Evolutionary conservation across 495 filamentous ascomycete genomes (phyloP), one percentile per base, ranked within the genome.

Genomic region (Talaromyces thailandensis): DNA sequence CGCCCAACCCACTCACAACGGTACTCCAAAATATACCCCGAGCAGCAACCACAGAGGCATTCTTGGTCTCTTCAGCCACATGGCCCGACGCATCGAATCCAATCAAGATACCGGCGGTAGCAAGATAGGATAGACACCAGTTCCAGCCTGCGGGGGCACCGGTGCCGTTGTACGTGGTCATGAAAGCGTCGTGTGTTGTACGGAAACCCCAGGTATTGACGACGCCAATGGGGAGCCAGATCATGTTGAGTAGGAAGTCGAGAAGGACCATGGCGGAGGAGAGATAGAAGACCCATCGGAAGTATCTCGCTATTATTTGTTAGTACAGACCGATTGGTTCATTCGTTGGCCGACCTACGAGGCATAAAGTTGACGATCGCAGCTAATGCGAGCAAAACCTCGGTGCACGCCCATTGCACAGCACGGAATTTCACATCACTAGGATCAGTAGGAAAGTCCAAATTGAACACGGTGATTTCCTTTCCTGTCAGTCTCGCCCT

Each of bases 81-180:
- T 84, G 81, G 18, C 80, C 81, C 14, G 77, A 77, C 8, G 82
- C 82, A 67, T 84, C 82, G 56, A 83, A 84, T 48, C 82, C 82
- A 53, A 84, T 82, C 63, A 84, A 65, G 59, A 84, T 81, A 62
- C 81, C 81, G n/a, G 81, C 81, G 9, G 81, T 84, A 23, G 81
- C 81, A 52, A 82, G 75, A 67, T 81, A 84, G 24, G 79, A 82
- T 32, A 84, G 73, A 76, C 80, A 82, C 81, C 81, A 84, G 67
- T 84, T 84, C 81, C 81, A 84, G 14, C 78, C 81, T 21, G 72
- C 69, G 1, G 81, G 79, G 4, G 81, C 81, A 28, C 81, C 81
- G 12, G 81, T 84, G 28, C 78, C 81, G 59, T 84, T 84, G 66
- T 81, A 84, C 1, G 81, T 83, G 8, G 80, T 75, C 72, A 81